phyloP scores from a whole-genome alignment of 345 rosid genomes.

The Jatropha curcas region DNA sequence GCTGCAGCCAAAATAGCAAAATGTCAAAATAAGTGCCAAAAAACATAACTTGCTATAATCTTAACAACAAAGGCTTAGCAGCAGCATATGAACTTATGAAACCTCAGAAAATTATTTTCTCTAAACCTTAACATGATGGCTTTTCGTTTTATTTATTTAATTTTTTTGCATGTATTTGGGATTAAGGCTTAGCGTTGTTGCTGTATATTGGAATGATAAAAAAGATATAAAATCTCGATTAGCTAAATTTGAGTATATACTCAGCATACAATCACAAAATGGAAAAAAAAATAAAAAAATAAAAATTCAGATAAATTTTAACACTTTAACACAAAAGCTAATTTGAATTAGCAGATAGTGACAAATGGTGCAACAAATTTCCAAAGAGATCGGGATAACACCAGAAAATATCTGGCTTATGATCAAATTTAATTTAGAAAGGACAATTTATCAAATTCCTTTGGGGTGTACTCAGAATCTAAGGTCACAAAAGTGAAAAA shows the following conservation, averaged over 20 bases:
- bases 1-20: slow-evolving; percentile 47
- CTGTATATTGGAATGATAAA: not conserved
- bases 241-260: not conserved
- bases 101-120: not conserved
- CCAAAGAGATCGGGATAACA: not conserved
- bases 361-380: not conserved
- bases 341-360: not conserved
- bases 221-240: too few species aligned
- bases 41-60: not conserved
- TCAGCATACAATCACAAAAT: not conserved
- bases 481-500: not conserved
- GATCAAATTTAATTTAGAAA: not conserved
- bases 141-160: not conserved
- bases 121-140: not conserved
- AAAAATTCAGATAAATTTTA: not conserved
- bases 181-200: too few species aligned
- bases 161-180: too few species aligned
- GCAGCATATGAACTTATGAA: not conserved
- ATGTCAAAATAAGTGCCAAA: not conserved
- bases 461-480: not conserved
- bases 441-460: not conserved
- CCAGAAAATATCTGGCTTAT: not conserved
- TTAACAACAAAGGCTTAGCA: not conserved
- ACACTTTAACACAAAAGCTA: not conserved
- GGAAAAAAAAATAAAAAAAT: not conserved